These are phyloP conservation scores for Trametes punicea DNA, from an alignment of 768 basidiomycete species.

Conservation along the genomic window DNA sequence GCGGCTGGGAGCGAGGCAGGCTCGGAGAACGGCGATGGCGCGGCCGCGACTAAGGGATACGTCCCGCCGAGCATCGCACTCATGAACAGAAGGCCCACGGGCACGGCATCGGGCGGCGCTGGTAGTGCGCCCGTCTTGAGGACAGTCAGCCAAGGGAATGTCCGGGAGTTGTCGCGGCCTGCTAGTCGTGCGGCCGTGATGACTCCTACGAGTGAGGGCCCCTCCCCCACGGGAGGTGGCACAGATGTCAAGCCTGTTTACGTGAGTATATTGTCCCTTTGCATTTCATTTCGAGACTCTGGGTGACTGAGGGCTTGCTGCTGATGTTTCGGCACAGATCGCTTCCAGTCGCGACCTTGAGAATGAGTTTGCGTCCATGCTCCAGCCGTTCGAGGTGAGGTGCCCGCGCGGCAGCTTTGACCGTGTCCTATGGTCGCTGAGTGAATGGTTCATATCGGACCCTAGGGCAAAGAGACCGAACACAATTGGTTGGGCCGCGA, in stretches of 20 bases:
- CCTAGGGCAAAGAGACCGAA: slow-evolving; percentile 92
- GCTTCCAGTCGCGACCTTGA: slow-evolving; percentile 85
- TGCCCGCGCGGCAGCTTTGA: neutral
- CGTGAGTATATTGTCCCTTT: slow-evolving; percentile 44
- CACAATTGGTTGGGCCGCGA: slow-evolving; percentile 93
- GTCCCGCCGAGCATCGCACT: slow-evolving; percentile 73
- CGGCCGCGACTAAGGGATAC: slow-evolving; percentile 50
- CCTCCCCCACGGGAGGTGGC: slow-evolving; percentile 34
- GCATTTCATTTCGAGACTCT: neutral
- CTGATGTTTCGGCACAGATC: slow-evolving; percentile 45
- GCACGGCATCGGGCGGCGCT: slow-evolving; percentile 4
- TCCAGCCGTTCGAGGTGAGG: slow-evolving; percentile 73
- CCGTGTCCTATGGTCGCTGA: neutral
- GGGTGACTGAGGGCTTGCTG: slow-evolving; percentile 2
- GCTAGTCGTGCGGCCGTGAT: slow-evolving; percentile 56
- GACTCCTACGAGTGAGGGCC: slow-evolving; percentile 35
- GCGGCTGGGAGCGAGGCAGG: slow-evolving; percentile 51
- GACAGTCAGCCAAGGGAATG: slow-evolving; percentile 46
- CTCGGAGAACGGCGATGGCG: slow-evolving; percentile 55
- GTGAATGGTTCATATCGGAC: neutral
- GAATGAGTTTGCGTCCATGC: slow-evolving; percentile 77
- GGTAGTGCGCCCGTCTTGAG: slow-evolving; percentile 36
- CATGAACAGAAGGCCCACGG: slow-evolving; percentile 45
- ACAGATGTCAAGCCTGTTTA: slow-evolving; percentile 63
- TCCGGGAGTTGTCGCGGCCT: slow-evolving; percentile 51